A percentile compares a stretch with the other conserved stretches of the same genome.
Conservation (phyloP, 164 flowering plant genomes). For the Magnolia changhungtana region DNA sequence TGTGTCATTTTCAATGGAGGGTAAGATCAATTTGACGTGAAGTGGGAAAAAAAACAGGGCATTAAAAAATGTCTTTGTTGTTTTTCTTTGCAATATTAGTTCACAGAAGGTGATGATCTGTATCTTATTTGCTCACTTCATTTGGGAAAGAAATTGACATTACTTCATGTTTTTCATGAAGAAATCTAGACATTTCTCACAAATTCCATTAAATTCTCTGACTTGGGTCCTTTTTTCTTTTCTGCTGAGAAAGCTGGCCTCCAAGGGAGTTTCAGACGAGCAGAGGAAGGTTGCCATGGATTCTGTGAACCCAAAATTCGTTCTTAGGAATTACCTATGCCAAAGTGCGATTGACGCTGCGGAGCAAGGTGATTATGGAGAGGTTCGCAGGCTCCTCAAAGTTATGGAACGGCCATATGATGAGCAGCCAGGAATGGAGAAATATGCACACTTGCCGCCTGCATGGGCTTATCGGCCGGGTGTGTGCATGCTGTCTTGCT, state of each 20-base stretch:
- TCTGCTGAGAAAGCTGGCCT: constrained; percentile 39
- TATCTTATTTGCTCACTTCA: no score
- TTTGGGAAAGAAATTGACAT: no score
- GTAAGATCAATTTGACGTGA: no score
- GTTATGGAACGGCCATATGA: constrained; percentile 86
- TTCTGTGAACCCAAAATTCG: constrained; percentile 83
- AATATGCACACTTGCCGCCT: constrained; percentile 93
- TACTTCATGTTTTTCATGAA: no score
- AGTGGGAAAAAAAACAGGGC: no score
- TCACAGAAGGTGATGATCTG: no score
- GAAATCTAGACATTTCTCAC: background rate
- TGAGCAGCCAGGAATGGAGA: constrained; percentile 97
- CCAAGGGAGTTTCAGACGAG: constrained; percentile 68
- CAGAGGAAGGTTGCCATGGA: constrained; percentile 82
- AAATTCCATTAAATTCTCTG: background rate
- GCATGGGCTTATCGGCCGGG: constrained; percentile 99
- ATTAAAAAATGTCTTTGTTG: background rate
- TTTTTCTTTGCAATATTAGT: background rate
- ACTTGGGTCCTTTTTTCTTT: background rate
- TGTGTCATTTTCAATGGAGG: no score
- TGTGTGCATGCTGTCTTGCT: constrained; percentile 98
- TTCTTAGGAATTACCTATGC: constrained; percentile 90
- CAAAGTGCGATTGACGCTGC: constrained; percentile 97
- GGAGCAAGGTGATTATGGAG: constrained; percentile 76
- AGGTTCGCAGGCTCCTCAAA: constrained; percentile 70